Evolutionary conservation across 352 stramenopile genomes (phyloP).

Genomic region (Phytophthora cryptogea): DNA sequence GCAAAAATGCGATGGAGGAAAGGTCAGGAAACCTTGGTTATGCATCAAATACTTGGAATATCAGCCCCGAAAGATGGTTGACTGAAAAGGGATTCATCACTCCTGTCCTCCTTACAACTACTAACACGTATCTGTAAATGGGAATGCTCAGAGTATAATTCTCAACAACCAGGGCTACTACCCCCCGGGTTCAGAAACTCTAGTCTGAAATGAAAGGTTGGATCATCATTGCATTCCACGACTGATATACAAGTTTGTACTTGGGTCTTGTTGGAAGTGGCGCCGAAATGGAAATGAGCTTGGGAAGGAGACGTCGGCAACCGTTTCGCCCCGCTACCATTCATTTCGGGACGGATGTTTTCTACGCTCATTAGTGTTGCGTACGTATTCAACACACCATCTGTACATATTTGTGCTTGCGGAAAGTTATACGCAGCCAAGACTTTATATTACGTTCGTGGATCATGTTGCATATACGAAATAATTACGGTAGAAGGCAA

Average conservation of each 20-base stretch:
- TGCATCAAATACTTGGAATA: slow-evolving; percentile 85
- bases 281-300: slow-evolving; percentile 21
- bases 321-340: slow-evolving; percentile 13
- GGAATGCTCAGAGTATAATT: slow-evolving; percentile 76
- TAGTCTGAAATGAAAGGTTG: slow-evolving; percentile 89
- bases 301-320: neutral
- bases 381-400: neutral
- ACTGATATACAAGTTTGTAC: neutral
- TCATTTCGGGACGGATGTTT: slow-evolving; percentile 14
- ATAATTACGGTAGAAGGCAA: too few species aligned
- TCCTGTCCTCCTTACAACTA: slow-evolving; percentile 38
- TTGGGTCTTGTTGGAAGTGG: neutral
- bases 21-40: slow-evolving; percentile 80
- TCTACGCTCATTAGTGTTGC: neutral
- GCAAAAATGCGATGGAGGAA: slow-evolving; percentile 35
- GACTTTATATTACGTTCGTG: too few species aligned
- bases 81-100: slow-evolving; percentile 85
- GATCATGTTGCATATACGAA: too few species aligned
- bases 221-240: slow-evolving; percentile 79
- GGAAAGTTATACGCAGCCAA: neutral
- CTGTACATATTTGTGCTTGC: neutral
- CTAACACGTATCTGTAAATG: slow-evolving; percentile 10
- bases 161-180: slow-evolving; percentile 88
- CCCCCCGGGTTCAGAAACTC: slow-evolving; percentile 90
- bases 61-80: slow-evolving; percentile 93